A percentile compares a stretch with the other conserved stretches of the same genome.
Conservation (phyloP, 1,139 yeast species). For the Sugiyamaella grinbergsii region DNA sequence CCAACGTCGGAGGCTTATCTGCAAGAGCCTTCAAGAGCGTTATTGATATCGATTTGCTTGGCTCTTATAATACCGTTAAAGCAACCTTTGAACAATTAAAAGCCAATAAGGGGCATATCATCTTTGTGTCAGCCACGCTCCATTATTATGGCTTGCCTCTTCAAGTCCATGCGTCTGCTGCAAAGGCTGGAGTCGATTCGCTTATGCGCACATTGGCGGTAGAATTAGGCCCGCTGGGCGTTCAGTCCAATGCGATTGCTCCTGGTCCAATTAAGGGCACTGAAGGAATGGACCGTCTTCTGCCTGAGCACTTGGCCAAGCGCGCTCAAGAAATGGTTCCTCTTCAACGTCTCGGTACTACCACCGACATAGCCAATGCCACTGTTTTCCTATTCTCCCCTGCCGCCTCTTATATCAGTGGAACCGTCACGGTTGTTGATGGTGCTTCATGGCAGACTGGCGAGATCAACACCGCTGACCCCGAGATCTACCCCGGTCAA, state of each 20-base stretch:
- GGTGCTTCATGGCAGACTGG: conserved; percentile 92
- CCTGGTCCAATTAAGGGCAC: conserved; percentile 85
- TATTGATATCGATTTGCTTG: conserved; percentile 77
- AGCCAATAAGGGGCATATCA: conserved; percentile 63
- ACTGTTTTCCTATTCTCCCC: conserved; percentile 83
- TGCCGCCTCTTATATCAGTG: conserved; percentile 77
- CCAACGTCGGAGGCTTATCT: conserved; percentile 76
- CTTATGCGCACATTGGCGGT: conserved; percentile 79
- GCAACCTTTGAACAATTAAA: conserved; percentile 69
- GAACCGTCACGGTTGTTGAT: conserved; percentile 79
- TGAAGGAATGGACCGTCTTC: conserved; percentile 69
- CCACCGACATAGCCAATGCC: conserved; percentile 83
- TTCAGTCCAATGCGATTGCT: conserved; percentile 77
- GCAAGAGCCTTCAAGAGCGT: conserved; percentile 87
- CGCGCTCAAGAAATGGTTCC: conserved; percentile 49
- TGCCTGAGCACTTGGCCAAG: conserved; percentile 49
- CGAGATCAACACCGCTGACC: conserved; percentile 4
- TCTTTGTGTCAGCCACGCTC: conserved; percentile 83
- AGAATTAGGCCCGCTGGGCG: conserved; percentile 85
- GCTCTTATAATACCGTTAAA: conserved; percentile 84
- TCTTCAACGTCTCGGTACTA: conserved; percentile 71
- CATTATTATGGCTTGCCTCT: conserved; percentile 86
- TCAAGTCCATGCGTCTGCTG: conserved; percentile 87
- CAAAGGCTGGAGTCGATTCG: conserved; percentile 93
- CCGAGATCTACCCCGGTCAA: conserved; percentile 4